A percentile compares a stretch with the other conserved stretches of the same genome.
phyloP scores from a whole-genome alignment of 2,329 filamentous ascomycete species.

The Epichloe baconii region DNA sequence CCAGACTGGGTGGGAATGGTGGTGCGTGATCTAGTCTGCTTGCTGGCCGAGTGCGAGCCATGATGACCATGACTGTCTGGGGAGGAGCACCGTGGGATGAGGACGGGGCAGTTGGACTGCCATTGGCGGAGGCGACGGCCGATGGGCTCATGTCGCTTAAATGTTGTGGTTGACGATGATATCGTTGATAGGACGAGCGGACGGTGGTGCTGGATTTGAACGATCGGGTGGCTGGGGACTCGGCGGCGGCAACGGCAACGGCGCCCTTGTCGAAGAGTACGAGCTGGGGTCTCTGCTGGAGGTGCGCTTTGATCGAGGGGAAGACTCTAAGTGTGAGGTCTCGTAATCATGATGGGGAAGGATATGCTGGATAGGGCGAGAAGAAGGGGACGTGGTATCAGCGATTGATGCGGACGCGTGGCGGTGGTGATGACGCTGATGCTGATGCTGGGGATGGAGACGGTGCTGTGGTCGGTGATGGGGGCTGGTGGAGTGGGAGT shows the following conservation, averaged over 20 bases:
- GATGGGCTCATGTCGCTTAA: constrained; percentile 36
- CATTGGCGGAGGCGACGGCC: constrained; percentile 37
- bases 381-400: neutral
- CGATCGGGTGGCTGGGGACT: constrained; percentile 17
- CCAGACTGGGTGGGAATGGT: constrained; percentile 84
- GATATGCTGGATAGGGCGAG: constrained; percentile 28
- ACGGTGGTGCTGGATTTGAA: constrained; percentile 37
- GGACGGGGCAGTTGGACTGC: constrained; percentile 37
- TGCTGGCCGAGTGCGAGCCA: constrained; percentile 25
- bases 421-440: constrained; percentile 24
- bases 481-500: constrained; percentile 4
- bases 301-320: constrained; percentile 45
- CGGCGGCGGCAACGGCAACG: constrained; percentile 26
- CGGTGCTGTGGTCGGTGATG: constrained; percentile 7
- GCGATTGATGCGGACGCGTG: constrained; percentile 26
- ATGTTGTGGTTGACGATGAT: constrained; percentile 17
- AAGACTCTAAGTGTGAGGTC: constrained; percentile 49
- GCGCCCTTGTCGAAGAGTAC: constrained; percentile 29
- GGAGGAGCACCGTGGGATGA: constrained; percentile 28
- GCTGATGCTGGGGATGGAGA: constrained; percentile 10
- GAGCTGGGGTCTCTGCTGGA: constrained; percentile 45
- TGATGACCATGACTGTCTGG: constrained; percentile 26
- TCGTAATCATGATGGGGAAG: constrained; percentile 58
- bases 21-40: constrained; percentile 51
- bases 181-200: constrained; percentile 26